Conservation (phyloP, 2,329 filamentous ascomycete species). For the Pyricularia sp. region DNA sequence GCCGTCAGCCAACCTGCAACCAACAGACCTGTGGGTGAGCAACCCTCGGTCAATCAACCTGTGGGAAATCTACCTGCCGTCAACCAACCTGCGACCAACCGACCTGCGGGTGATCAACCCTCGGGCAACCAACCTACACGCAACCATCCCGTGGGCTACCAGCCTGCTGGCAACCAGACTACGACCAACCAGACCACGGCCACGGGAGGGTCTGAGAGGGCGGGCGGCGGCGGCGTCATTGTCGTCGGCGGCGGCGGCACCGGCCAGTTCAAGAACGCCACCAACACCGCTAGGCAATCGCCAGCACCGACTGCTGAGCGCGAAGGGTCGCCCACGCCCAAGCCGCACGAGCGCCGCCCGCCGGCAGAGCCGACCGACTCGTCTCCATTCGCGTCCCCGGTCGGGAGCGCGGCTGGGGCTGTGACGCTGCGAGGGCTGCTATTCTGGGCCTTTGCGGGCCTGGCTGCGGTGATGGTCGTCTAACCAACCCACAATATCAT, state of each 20-base stretch:
- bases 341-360: neutral
- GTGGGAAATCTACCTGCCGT: too few relatives aligned
- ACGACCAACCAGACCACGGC: neutral
- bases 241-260: neutral
- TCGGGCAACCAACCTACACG: too few relatives aligned
- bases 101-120: too few relatives aligned
- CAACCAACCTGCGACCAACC: too few relatives aligned
- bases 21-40: too few relatives aligned
- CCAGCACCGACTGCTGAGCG: neutral
- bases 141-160: too few relatives aligned
- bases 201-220: neutral
- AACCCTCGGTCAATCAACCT: too few relatives aligned
- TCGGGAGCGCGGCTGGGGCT: neutral
- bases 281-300: neutral
- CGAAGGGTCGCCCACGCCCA: neutral
- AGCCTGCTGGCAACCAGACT: too few relatives aligned
- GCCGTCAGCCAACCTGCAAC: too few relatives aligned
- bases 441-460: neutral
- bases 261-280: neutral
- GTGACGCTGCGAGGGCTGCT: neutral
- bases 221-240: too few relatives aligned
- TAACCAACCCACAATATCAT: too few relatives aligned
- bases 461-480: neutral
- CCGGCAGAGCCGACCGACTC: conserved; percentile 9
- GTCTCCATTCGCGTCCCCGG: conserved; percentile 11